Evolutionary conservation across 306 rosid species (phyloP).

Genomic region (Fragaria vesca): DNA sequence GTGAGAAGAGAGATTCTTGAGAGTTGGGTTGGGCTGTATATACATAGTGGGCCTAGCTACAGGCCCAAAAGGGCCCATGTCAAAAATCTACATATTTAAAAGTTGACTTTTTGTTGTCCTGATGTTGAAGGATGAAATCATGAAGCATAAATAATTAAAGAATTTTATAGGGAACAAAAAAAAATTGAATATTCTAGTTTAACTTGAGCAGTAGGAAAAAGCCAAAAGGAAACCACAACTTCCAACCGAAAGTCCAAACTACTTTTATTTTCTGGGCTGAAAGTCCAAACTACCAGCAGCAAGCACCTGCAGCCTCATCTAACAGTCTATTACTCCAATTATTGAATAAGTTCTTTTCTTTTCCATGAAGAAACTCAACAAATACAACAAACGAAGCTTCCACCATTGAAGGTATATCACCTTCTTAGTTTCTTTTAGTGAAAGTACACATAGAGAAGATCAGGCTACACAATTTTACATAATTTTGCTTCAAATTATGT

Average conservation of each 20-base stretch:
- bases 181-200: not conserved
- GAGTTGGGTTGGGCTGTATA: not conserved
- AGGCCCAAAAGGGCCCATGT: not conserved
- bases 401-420: not conserved
- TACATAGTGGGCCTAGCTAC: not conserved
- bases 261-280: not conserved
- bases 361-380: not conserved
- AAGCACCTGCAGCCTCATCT: not conserved
- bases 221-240: conserved; percentile 12
- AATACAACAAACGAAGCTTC: not conserved
- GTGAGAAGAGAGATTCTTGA: not conserved
- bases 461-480: not conserved
- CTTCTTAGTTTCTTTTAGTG: too few relatives aligned
- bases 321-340: not conserved
- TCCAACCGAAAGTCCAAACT: conserved; percentile 18
- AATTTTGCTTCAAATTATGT: not conserved
- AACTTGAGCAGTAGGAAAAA: conserved; percentile 4
- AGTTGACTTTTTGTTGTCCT: not conserved
- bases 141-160: not conserved
- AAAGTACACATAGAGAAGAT: not conserved
- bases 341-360: not conserved
- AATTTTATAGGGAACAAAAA: too few relatives aligned
- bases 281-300: conserved; percentile 13
- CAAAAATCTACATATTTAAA: not conserved
- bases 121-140: not conserved